Evolutionary conservation across 1,139 yeast species (phyloP).

Genomic region (Scheffersomyces parashehatae): DNA sequence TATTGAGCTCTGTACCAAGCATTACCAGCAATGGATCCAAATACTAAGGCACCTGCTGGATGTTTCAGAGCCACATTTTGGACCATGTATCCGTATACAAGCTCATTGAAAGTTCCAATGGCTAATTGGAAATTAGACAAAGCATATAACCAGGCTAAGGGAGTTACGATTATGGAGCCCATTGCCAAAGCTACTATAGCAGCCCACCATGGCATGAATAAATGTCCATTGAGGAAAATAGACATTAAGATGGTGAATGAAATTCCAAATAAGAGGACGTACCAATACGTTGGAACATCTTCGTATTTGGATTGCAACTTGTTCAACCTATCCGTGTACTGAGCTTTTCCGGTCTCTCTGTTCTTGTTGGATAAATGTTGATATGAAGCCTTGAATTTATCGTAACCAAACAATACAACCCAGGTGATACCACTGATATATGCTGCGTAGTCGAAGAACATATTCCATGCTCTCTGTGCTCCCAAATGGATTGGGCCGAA

Average conservation of each 20-base stretch:
- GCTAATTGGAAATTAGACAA: slow-evolving; percentile 51
- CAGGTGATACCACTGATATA: slow-evolving; percentile 21
- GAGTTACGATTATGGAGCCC: slow-evolving; percentile 47
- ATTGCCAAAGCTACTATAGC: slow-evolving; percentile 41
- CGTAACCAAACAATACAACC: slow-evolving; percentile 21
- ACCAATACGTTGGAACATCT: slow-evolving; percentile 46
- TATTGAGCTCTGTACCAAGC: slow-evolving; percentile 54
- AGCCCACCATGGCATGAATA: slow-evolving; percentile 52
- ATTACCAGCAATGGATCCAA: slow-evolving; percentile 51
- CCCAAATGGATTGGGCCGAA: slow-evolving; percentile 38
- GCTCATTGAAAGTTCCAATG: slow-evolving; percentile 50
- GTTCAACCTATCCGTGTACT: slow-evolving; percentile 38
- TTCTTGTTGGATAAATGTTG: slow-evolving; percentile 2
- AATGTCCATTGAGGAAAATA: slow-evolving; percentile 33
- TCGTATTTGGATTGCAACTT: slow-evolving; percentile 34
- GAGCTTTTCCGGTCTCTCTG: slow-evolving; percentile 8
- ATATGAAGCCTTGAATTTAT: slow-evolving; percentile 9
- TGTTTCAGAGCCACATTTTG: slow-evolving; percentile 30
- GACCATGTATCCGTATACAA: slow-evolving; percentile 45
- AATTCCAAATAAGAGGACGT: slow-evolving; percentile 26
- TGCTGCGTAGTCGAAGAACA: slow-evolving; percentile 24
- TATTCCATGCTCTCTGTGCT: slow-evolving; percentile 23
- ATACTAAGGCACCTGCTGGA: slow-evolving; percentile 48
- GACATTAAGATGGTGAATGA: slow-evolving; percentile 33
- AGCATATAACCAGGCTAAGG: slow-evolving; percentile 51